Conservation (phyloP, 352 stramenopile genomes). For the Phytophthora sp. region DNA sequence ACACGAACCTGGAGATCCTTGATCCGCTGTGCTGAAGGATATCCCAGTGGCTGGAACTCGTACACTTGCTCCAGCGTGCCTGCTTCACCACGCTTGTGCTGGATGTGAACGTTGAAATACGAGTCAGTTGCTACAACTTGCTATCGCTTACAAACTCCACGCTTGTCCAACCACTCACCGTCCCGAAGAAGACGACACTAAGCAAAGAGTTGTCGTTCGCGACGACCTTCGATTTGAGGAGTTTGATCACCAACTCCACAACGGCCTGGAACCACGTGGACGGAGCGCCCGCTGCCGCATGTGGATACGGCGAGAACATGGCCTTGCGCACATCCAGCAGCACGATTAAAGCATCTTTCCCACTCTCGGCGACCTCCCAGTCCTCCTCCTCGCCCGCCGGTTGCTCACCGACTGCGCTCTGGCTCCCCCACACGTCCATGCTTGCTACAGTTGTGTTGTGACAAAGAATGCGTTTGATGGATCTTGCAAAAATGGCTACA, state of each 20-base stretch:
- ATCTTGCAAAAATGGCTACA: conserved; percentile 28
- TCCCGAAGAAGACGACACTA: conserved; percentile 80
- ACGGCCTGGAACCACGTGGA: conserved; percentile 79
- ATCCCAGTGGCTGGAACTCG: conserved; percentile 80
- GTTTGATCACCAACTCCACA: conserved; percentile 67
- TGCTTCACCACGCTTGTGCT: conserved; percentile 68
- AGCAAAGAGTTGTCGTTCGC: conserved; percentile 82
- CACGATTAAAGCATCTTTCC: conserved; percentile 81
- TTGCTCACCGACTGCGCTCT: conserved; percentile 15
- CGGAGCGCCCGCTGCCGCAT: conserved; percentile 19
- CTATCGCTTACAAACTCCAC: not conserved
- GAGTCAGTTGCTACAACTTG: not conserved
- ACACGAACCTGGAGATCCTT: conserved; percentile 64
- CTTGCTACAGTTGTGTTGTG: not conserved
- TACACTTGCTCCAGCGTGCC: conserved; percentile 72
- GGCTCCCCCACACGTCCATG: conserved; percentile 58
- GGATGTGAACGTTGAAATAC: not conserved
- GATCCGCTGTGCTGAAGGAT: conserved; percentile 72
- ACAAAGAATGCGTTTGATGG: too few species aligned
- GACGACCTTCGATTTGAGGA: conserved; percentile 82
- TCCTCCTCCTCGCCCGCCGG: conserved; percentile 54
- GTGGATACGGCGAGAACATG: conserved; percentile 65
- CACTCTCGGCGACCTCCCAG: conserved; percentile 60
- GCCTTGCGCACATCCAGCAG: conserved; percentile 70
- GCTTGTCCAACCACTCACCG: conserved; percentile 35